Percentiles rank a stretch among this genome's conserved stretches.
Evolutionary conservation across 306 rosid species (phyloP).

Genomic region (Canavalia ensiformis): DNA sequence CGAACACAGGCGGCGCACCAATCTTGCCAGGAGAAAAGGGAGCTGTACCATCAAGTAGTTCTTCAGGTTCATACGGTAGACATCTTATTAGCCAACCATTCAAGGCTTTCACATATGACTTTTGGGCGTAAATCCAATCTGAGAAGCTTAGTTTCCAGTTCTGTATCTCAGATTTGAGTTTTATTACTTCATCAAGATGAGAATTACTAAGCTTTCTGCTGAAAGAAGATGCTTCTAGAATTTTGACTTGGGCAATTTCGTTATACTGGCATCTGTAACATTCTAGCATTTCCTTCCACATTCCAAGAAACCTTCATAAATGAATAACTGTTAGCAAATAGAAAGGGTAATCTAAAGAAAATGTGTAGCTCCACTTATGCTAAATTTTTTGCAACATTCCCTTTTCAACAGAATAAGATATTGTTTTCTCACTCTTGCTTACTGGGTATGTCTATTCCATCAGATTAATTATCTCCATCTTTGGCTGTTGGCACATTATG

Average conservation of each 20-base stretch:
- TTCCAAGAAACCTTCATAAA: slow-evolving; percentile 59
- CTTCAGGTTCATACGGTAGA: slow-evolving; percentile 62
- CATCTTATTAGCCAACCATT: slow-evolving; percentile 77
- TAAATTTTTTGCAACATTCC: no score
- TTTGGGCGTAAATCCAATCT: slow-evolving; percentile 65
- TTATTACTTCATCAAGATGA: slow-evolving; percentile 60
- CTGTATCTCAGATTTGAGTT: slow-evolving; percentile 66
- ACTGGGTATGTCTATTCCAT: no score
- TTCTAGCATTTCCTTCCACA: slow-evolving; percentile 78
- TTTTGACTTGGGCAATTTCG: slow-evolving; percentile 55
- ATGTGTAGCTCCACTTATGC: not conserved
- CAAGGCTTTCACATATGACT: slow-evolving; percentile 64
- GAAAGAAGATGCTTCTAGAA: slow-evolving; percentile 48
- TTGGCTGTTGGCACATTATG: no score
- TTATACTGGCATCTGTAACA: slow-evolving; percentile 65
- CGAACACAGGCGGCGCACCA: slow-evolving; percentile 71
- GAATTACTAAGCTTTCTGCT: slow-evolving; percentile 48
- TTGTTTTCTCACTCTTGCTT: no score
- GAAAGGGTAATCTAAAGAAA: not conserved
- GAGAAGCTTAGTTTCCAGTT: slow-evolving; percentile 69
- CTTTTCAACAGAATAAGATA: no score
- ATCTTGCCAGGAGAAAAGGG: slow-evolving; percentile 61
- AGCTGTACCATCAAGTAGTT: slow-evolving; percentile 32
- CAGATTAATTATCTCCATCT: no score
- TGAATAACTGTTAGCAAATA: slow-evolving; percentile 21